Evolutionary conservation across 352 stramenopile genomes (phyloP), one percentile per base, ranked within the genome.

Genomic region (Phytopythium chamaehyphon): DNA sequence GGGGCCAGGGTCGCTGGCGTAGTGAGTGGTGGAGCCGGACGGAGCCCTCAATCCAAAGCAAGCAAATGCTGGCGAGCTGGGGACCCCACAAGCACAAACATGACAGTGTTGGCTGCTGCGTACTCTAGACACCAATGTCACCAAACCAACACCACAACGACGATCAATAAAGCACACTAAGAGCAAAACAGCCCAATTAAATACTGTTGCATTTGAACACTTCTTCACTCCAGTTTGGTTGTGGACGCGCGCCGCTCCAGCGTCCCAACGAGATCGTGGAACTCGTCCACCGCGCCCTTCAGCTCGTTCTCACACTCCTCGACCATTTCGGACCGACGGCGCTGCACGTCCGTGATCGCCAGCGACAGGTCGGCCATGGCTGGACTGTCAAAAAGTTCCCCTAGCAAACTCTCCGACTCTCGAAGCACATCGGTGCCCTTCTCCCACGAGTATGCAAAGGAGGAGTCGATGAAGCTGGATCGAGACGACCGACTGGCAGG

Each of bases 261-360:
- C 4, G 58, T 76, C 21, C 54, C 56, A 0, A 74, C 57, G 15
- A 88, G 64, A 37, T 67, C 61, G 24, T 82, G 67, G 56, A 88
- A 90, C 59, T 90, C 76, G 40, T 67, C 61, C 44, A 88, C 68
- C 0, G 74, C 77, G 39, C 58, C 59, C 50, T 81, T 57, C 0
- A 88, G 59, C 47, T 90, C 74, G 40, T 69, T 72, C 52, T 87
- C 64, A 26, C 79, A 90, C 36, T 76, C 74, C 37, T 68, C 55
- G 22, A 88, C 77, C 67, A 90, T 84, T 52, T 76, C 50, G 2
- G 72, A 81, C 28, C 66, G 64, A 22, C 74, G 60, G 22, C 71
- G 69, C 33, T 87, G 69, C 14, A 68, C 64, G 40, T 78, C 73
- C n/a, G 58, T 68, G 19, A 64, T 61, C 3, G 55, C 62, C 15